phyloP scores from a whole-genome alignment of 345 rosid species.

The Lenwebbia sp. region DNA sequence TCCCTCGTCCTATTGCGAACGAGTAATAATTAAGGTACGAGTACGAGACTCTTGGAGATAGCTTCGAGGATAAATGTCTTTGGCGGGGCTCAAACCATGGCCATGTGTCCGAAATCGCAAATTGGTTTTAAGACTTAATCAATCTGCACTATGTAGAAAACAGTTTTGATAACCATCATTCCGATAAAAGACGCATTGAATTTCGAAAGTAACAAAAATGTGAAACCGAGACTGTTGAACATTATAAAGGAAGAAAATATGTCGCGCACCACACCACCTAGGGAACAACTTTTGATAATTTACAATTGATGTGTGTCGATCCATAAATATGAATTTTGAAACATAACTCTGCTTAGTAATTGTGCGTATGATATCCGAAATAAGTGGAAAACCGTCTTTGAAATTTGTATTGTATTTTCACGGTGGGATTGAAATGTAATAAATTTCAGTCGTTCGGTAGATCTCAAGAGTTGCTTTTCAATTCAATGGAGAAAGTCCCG shows the following conservation, averaged over 20 bases:
- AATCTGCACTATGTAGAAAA: too few relatives aligned
- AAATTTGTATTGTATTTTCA: background rate
- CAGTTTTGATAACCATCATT: background rate
- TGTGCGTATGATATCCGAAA: background rate
- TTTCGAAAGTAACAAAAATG: background rate
- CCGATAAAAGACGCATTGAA: background rate
- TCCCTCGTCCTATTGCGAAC: background rate
- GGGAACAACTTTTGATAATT: background rate
- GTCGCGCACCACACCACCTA: rapidly evolving
- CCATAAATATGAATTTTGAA: background rate
- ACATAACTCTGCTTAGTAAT: background rate
- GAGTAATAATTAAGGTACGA: background rate
- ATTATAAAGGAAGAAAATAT: background rate
- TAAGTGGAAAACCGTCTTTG: background rate
- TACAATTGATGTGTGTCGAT: background rate
- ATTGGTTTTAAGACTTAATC: too few relatives aligned
- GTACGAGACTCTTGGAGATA: too few relatives aligned
- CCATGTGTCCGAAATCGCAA: too few relatives aligned
- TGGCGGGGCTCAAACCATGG: too few relatives aligned
- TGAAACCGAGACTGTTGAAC: background rate
- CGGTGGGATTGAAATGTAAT: too few relatives aligned
- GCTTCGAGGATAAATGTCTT: too few relatives aligned
- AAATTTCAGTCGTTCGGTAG: too few relatives aligned
- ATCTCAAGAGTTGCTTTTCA: too few relatives aligned
- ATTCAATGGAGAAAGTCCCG: too few relatives aligned